These are phyloP conservation scores for Ogataea trehaloabstinens DNA, from an alignment of 805 yeast species.

Conservation along the genomic window DNA sequence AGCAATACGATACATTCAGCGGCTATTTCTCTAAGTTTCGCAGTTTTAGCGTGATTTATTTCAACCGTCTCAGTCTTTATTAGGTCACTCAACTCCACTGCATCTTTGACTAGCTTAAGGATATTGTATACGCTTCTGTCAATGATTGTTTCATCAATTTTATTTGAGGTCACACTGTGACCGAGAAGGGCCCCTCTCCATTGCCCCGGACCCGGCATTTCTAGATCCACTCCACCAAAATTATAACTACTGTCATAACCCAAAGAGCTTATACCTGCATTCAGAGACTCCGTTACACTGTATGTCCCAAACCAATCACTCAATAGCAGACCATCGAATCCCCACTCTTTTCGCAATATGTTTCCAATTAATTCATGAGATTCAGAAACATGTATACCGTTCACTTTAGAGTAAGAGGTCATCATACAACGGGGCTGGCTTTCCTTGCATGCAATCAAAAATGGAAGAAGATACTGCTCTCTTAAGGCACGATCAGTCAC, in stretches of 20 bases:
- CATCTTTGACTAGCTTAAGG: background rate
- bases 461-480: constrained; percentile 63
- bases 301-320: constrained; percentile 68
- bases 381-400: constrained; percentile 61
- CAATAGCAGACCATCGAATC: constrained; percentile 55
- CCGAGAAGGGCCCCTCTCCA: constrained; percentile 39
- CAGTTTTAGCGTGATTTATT: too few relatives aligned
- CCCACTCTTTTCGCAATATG: constrained; percentile 56
- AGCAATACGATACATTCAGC: constrained; percentile 52
- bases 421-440: constrained; percentile 54
- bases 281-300: constrained; percentile 44
- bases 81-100: background rate
- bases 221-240: constrained; percentile 41
- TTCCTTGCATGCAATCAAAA: constrained; percentile 57
- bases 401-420: constrained; percentile 64
- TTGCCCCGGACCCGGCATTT: constrained; percentile 60
- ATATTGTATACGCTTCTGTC: background rate
- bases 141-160: background rate
- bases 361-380: constrained; percentile 42
- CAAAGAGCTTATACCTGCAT: constrained; percentile 45
- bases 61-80: background rate
- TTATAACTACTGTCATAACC: background rate
- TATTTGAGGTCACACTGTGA: constrained; percentile 34
- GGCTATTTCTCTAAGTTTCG: constrained; percentile 40
- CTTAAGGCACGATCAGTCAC: constrained; percentile 62